phyloP scores from a whole-genome alignment of 805 yeast species.

The Lachancea cidri region DNA sequence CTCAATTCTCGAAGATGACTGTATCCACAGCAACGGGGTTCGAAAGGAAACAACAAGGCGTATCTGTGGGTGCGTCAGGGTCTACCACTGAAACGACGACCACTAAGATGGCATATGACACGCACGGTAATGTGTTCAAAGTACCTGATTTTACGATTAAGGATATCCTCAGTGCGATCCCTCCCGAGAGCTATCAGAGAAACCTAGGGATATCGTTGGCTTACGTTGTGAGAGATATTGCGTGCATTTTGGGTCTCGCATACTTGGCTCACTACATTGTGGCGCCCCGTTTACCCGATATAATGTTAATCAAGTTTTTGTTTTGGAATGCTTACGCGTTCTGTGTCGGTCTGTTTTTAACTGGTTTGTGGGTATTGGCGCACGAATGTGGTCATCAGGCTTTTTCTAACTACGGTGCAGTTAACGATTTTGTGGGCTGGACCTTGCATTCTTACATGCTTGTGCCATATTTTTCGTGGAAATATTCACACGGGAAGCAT shows the following conservation, averaged over 20 bases:
- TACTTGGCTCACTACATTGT: slow-evolving; percentile 34
- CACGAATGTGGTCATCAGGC: slow-evolving; percentile 93
- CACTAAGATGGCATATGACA: slow-evolving; percentile 42
- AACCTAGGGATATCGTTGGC: slow-evolving; percentile 47
- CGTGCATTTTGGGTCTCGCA: slow-evolving; percentile 44
- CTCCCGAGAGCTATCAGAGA: slow-evolving; percentile 69
- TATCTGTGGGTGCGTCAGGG: background rate
- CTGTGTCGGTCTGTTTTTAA: slow-evolving; percentile 59
- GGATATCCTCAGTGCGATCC: slow-evolving; percentile 68
- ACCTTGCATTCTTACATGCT: slow-evolving; percentile 67
- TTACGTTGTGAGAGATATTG: slow-evolving; percentile 66
- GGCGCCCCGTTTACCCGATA: slow-evolving; percentile 10
- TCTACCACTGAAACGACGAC: slow-evolving; percentile 11
- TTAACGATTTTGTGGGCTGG: slow-evolving; percentile 83
- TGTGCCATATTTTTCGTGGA: slow-evolving; percentile 89
- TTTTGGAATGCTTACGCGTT: slow-evolving; percentile 56
- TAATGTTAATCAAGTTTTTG: slow-evolving; percentile 38
- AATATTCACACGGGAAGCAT: slow-evolving; percentile 77
- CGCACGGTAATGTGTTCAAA: slow-evolving; percentile 60
- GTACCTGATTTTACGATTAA: slow-evolving; percentile 76
- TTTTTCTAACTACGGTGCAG: slow-evolving; percentile 63
- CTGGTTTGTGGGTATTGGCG: slow-evolving; percentile 82
- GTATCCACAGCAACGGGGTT: slow-evolving; percentile 4
- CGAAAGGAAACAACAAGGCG: slow-evolving; percentile 3
- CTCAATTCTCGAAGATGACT: background rate